Conservation (phyloP, 345 rosid genomes). For the Rhodamnia rubescens region DNA sequence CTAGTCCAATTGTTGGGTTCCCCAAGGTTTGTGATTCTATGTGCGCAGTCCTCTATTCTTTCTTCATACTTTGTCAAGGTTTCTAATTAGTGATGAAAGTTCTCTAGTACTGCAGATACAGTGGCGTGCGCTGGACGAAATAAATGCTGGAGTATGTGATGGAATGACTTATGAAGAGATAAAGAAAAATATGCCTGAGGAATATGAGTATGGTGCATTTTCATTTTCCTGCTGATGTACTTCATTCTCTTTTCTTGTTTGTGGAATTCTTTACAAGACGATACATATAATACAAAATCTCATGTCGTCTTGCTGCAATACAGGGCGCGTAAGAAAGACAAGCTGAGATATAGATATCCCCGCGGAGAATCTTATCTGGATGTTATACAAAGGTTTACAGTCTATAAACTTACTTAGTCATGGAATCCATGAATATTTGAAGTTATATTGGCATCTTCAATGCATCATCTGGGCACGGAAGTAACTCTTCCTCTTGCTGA, state of each 20-base stretch:
- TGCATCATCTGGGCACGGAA: background rate
- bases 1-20: constrained; percentile 77
- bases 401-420: background rate
- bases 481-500: background rate
- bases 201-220: constrained; percentile 61
- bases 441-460: background rate
- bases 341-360: constrained; percentile 88
- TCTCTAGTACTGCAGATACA: constrained; percentile 53
- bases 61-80: background rate
- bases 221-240: background rate
- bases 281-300: background rate
- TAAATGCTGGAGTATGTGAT: constrained; percentile 98
- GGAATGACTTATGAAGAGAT: constrained; percentile 98
- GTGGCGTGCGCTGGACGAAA: constrained; percentile 99
- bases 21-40: constrained; percentile 62
- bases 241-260: background rate
- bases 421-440: background rate
- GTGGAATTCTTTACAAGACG: background rate
- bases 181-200: constrained; percentile 92
- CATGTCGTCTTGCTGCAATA: background rate
- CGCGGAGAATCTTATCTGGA: constrained; percentile 99
- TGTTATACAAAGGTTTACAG: constrained; percentile 85
- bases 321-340: constrained; percentile 87
- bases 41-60: background rate
- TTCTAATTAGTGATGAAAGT: background rate